These are phyloP conservation scores for Lactarius trivialis DNA, from an alignment of 768 basidiomycete genomes.

Conservation along the genomic window DNA sequence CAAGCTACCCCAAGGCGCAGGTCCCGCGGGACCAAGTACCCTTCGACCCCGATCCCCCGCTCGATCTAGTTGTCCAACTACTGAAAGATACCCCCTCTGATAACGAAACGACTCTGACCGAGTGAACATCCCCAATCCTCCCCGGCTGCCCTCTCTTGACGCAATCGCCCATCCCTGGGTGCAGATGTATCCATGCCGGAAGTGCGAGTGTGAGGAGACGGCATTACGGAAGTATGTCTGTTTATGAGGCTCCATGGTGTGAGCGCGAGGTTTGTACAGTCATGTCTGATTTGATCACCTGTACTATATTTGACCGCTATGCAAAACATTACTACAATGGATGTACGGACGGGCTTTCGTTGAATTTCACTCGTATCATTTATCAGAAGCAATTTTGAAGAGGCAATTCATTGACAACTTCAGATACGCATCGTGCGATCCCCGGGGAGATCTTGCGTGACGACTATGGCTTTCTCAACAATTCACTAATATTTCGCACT, in stretches of 20 bases:
- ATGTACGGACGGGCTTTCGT: not conserved
- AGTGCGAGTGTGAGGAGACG: constrained; percentile 65
- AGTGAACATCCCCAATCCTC: no score
- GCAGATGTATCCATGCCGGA: constrained; percentile 38
- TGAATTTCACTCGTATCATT: not conserved
- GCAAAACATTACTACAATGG: not conserved
- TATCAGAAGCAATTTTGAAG: not conserved
- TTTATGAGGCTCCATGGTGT: constrained; percentile 28
- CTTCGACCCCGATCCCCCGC: not conserved
- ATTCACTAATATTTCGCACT: not conserved
- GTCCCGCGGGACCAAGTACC: not conserved
- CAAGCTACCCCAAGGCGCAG: not conserved
- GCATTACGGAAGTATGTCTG: constrained; percentile 55
- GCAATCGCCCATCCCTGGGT: no score
- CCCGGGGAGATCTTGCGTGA: no score
- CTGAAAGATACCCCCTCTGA: not conserved
- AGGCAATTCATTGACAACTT: not conserved
- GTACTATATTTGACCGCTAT: no score
- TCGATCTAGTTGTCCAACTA: not conserved
- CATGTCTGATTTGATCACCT: no score
- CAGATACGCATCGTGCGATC: not conserved
- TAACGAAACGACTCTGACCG: not conserved
- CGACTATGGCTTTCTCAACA: not conserved
- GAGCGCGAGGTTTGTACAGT: no score
- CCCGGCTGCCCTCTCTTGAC: no score